phyloP scores from a whole-genome alignment of 352 stramenopile species.

The Phytopythium kandeliae region DNA sequence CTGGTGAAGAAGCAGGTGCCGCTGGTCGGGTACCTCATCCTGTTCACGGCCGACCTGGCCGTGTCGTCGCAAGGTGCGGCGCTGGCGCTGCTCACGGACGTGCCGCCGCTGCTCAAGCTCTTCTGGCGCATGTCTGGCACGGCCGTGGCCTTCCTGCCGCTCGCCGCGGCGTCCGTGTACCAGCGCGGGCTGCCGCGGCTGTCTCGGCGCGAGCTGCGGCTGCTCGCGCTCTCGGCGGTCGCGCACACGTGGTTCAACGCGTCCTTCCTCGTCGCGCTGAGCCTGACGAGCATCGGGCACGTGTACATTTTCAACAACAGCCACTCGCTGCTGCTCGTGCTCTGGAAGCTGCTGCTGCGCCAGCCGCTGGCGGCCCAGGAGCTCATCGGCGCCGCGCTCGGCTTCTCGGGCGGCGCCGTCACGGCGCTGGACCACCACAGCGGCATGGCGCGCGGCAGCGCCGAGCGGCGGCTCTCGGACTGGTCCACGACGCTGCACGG shows the following conservation, averaged over 20 bases:
- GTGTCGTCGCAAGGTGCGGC: constrained; percentile 47
- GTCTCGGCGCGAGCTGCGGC: constrained; percentile 8
- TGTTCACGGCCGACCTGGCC: constrained; percentile 27
- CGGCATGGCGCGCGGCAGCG: constrained; percentile 3
- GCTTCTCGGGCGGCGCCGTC: constrained; percentile 34
- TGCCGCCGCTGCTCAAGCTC: constrained; percentile 42
- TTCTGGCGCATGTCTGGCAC: constrained; percentile 51
- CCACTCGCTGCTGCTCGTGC: constrained; percentile 48
- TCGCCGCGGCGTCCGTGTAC: constrained; percentile 21
- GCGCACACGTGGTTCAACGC: constrained; percentile 40
- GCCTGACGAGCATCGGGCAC: constrained; percentile 45
- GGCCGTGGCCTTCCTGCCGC: constrained; percentile 24
- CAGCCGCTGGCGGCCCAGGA: constrained; percentile 28
- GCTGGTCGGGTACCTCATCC: constrained; percentile 31
- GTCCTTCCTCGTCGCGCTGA: constrained; percentile 45
- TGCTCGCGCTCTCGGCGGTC: constrained; percentile 21
- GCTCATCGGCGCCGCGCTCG: constrained; percentile 29
- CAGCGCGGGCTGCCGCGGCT: constrained; percentile 15
- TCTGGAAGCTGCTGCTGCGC: constrained; percentile 33
- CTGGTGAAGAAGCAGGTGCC: constrained; percentile 44
- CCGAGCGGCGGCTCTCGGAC: constrained; percentile 5
- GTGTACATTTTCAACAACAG: constrained; percentile 56
- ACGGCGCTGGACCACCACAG: constrained; percentile 26
- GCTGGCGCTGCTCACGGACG: constrained; percentile 30
- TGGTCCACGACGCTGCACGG: constrained; percentile 13